phyloP scores from a whole-genome alignment of 225 moss, liverwort and hornwort species.

The Pseudoscleropodium purum region DNA sequence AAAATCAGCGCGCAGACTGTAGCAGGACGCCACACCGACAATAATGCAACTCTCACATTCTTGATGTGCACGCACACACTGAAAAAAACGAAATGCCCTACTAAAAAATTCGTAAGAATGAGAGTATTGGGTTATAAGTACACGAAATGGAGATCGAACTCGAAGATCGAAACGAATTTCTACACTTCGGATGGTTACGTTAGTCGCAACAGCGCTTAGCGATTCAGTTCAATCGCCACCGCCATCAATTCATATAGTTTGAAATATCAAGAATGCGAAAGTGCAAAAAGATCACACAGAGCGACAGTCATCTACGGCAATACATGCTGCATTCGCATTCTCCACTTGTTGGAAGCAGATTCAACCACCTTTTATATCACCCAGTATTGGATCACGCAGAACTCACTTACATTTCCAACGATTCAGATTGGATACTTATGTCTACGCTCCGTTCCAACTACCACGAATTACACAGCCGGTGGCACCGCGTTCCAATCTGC shows the following conservation, averaged over 20 bases:
- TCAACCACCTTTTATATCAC: background rate
- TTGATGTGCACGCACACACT: background rate
- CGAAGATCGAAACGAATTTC: background rate
- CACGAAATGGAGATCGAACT: background rate
- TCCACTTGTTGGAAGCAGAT: background rate
- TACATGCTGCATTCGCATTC: background rate
- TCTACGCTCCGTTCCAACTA: no score
- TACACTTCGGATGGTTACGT: background rate
- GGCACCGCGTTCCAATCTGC: background rate
- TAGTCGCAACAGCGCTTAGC: background rate
- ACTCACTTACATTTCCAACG: background rate
- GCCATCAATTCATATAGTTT: background rate
- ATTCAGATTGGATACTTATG: background rate
- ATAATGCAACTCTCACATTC: background rate
- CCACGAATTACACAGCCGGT: background rate
- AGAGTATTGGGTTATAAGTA: background rate
- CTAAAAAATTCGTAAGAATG: background rate
- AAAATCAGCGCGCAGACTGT: no score
- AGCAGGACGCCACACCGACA: background rate
- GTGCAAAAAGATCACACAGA: background rate
- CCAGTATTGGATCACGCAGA: background rate
- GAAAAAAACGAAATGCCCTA: background rate
- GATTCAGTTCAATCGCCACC: background rate
- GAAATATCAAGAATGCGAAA: background rate
- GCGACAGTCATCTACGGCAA: background rate